Conservation (phyloP, 805 yeast species). For the Teunomyces tritomae region DNA sequence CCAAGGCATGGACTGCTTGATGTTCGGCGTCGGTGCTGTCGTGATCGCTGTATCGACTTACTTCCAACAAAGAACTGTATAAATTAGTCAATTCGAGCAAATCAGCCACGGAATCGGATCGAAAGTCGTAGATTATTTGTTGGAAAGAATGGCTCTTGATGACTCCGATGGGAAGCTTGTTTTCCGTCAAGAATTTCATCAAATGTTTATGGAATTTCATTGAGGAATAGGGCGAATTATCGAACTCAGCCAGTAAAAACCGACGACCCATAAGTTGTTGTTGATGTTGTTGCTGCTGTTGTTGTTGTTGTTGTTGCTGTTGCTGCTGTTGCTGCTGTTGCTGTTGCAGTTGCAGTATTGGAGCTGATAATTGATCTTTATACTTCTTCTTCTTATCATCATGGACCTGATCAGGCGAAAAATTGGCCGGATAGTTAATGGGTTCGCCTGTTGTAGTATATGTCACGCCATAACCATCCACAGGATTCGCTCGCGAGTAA, state of each 20-base stretch:
- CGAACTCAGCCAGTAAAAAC: constrained; percentile 29
- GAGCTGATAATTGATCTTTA: neutral
- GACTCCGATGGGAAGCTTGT: constrained; percentile 46
- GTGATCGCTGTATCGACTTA: constrained; percentile 10
- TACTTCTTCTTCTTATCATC: constrained; percentile 8
- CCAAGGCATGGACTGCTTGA: constrained; percentile 12
- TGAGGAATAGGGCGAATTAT: constrained; percentile 43
- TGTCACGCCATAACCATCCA: constrained; percentile 37
- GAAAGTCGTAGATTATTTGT: constrained; percentile 49
- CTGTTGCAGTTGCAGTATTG: no score
- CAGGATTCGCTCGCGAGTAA: constrained; percentile 36
- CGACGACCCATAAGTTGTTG: constrained; percentile 5
- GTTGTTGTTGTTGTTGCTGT: no score
- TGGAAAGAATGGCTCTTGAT: constrained; percentile 52
- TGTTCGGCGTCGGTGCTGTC: constrained; percentile 5
- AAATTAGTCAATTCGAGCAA: constrained; percentile 45
- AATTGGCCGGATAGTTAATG: constrained; percentile 16
- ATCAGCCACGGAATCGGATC: constrained; percentile 47
- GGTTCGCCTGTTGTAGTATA: constrained; percentile 33
- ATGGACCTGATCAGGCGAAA: constrained; percentile 4
- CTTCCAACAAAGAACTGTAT: constrained; percentile 44
- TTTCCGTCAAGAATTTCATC: constrained; percentile 50
- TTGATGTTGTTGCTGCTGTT: neutral
- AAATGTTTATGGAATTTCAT: constrained; percentile 50
- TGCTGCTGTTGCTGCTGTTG: no score